Percentiles rank a stretch among this genome's conserved stretches.
These are phyloP conservation scores for Magnusiomyces starmeri DNA, from an alignment of 1,139 yeast genomes.

Conservation along the genomic window DNA sequence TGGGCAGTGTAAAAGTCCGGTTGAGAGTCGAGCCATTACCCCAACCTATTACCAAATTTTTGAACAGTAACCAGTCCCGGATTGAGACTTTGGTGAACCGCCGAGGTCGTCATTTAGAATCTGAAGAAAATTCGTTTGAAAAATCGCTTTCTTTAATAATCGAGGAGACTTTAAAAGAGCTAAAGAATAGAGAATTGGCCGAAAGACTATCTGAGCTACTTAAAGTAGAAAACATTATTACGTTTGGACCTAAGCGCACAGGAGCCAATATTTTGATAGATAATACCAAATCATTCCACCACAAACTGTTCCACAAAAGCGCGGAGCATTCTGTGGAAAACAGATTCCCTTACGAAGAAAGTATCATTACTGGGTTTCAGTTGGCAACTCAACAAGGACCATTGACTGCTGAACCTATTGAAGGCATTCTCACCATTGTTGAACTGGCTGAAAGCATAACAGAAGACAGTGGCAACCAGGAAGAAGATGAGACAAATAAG, in stretches of 20 bases:
- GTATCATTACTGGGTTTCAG: conserved; percentile 77
- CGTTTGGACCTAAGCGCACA: conserved; percentile 70
- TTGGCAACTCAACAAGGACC: conserved; percentile 83
- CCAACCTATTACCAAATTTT: conserved; percentile 41
- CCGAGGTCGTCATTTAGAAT: not conserved
- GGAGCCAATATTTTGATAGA: conserved; percentile 77
- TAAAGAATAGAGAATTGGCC: not conserved
- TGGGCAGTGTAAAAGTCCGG: conserved; percentile 43
- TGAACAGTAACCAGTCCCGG: conserved; percentile 42
- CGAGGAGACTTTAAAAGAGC: not conserved
- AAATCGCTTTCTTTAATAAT: not conserved
- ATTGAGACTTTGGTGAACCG: conserved; percentile 30
- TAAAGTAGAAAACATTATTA: conserved; percentile 41
- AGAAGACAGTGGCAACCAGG: conserved; percentile 18
- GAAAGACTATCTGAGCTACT: not conserved
- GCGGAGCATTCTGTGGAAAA: not conserved
- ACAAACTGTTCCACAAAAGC: not conserved
- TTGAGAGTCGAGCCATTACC: conserved; percentile 56
- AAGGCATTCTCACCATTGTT: conserved; percentile 61
- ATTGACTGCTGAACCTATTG: conserved; percentile 76
- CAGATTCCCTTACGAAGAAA: conserved; percentile 47
- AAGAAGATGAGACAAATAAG: conserved; percentile 28
- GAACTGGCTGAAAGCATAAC: conserved; percentile 32
- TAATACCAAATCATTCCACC: conserved; percentile 1
- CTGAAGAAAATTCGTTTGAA: not conserved